Evolutionary conservation across 179 eudicot species (phyloP), one percentile per base, ranked within the genome.

Genomic region (Amaranthus tricolor): DNA sequence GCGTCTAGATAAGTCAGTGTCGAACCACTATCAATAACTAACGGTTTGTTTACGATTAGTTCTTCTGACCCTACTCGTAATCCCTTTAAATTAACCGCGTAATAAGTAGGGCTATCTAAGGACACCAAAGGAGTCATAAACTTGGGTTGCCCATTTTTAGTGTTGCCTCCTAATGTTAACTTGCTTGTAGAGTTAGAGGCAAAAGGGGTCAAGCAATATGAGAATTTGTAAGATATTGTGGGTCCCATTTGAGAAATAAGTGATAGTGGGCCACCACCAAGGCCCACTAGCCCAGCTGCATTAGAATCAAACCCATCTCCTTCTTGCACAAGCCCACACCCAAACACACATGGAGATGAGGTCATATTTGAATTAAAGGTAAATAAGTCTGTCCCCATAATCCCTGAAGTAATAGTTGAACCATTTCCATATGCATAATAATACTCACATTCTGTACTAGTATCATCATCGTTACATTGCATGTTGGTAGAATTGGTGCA

Each of bases 1-100:
- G 66, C 21, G 53, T 77, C 76, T 51, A 77, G 14, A 12, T 71
- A 77, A 15, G 75, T 77, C 0, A 77, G 62, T 4, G 75, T 71
- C 21, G 80, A 71, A 24, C 80, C 67, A 9, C 75, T 71, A 17
- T 77, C 80, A 2, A 77, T 55, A 20, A 70, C 73, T 20, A 77
- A 55, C 5, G n/a, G 15, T 54, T 74, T 77, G 0, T 64, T 61
- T 3, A 64, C 20, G 6, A 47, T 7, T 6, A 77, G 24, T 54
- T 61, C 52, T 14, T 20, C n/a, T 2, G 63, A 49, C 3, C 71
- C 76, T 7, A 77, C 5, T 13, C 76, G 47, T 47, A 77, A 63
- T 50, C 57, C 80, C 16, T 19, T 71, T 56, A 77, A 9, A 5
- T 50, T 64, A 7, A 77, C 48, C 15, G 56, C 49, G 60, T 77